Percentiles rank a stretch among this genome's conserved stretches.
These are phyloP conservation scores for Euphorbia schlechtendalii DNA, from an alignment of 441 rosid genomes.

Conservation along the genomic window DNA sequence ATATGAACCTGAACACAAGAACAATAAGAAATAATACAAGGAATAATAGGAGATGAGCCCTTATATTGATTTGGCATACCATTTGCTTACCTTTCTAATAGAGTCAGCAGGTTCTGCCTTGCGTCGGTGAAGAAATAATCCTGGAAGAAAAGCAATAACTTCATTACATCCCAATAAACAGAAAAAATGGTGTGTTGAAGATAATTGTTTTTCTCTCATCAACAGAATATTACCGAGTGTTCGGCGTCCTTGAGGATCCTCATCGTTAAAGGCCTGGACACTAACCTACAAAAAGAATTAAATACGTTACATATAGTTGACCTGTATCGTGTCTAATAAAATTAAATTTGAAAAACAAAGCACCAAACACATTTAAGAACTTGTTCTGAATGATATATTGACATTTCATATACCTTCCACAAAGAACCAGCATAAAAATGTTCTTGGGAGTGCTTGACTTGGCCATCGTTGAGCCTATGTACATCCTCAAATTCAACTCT, in stretches of 20 bases:
- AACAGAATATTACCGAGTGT: constrained; percentile 58
- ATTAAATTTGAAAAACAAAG: constrained; percentile 2
- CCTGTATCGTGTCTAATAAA: background rate
- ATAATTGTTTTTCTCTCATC: constrained; percentile 5
- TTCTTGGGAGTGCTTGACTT: constrained; percentile 93
- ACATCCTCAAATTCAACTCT: constrained; percentile 91
- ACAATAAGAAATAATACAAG: background rate
- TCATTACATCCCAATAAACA: constrained; percentile 1
- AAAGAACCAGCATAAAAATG: constrained; percentile 91
- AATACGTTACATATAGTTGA: constrained; percentile 15
- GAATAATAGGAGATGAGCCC: background rate
- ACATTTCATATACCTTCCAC: constrained; percentile 71
- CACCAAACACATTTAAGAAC: background rate
- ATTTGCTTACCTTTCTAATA: constrained; percentile 53
- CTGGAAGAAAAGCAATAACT: constrained; percentile 33
- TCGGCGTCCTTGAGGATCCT: constrained; percentile 96
- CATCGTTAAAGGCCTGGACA: constrained; percentile 88
- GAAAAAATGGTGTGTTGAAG: constrained; percentile 2
- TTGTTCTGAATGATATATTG: background rate
- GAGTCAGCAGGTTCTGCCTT: constrained; percentile 78
- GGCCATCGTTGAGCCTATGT: constrained; percentile 82
- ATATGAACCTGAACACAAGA: constrained; percentile 81
- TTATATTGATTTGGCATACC: constrained; percentile 3
- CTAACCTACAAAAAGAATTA: constrained; percentile 53
- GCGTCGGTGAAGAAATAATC: constrained; percentile 86